Evolutionary conservation across 2,329 filamentous ascomycete genomes (phyloP).

Genomic region (Tricladium varicosporioides): DNA sequence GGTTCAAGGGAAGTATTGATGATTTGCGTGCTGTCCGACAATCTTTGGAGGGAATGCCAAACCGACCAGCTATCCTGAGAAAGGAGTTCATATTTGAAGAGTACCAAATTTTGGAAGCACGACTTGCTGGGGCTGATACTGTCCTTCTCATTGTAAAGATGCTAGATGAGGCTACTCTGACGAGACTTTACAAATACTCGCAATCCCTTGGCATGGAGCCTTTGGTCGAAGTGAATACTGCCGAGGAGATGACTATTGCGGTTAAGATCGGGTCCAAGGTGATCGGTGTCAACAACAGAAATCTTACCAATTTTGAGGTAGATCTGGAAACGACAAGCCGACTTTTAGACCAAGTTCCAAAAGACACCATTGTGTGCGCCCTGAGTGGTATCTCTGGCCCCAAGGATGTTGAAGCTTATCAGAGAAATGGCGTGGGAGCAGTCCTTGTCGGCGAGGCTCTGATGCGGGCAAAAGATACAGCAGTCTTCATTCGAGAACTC

Average conservation of each 20-base stretch:
- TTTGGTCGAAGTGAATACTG: constrained; percentile 92
- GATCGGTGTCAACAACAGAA: constrained; percentile 97
- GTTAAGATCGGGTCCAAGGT: constrained; percentile 83
- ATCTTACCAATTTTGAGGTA: constrained; percentile 94
- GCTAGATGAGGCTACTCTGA: constrained; percentile 74
- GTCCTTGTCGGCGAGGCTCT: constrained; percentile 93
- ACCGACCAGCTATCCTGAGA: constrained; percentile 84
- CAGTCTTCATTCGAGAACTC: constrained; percentile 78
- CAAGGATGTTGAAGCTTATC: constrained; percentile 83
- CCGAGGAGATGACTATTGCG: constrained; percentile 87
- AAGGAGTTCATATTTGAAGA: constrained; percentile 99
- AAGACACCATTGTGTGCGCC: constrained; percentile 85
- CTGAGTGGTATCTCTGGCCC: constrained; percentile 90
- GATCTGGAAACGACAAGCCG: constrained; percentile 90
- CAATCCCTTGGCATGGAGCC: constrained; percentile 93
- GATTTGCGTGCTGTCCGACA: constrained; percentile 85
- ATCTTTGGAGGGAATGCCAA: constrained; percentile 85
- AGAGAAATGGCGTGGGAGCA: constrained; percentile 85
- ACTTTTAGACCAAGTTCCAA: constrained; percentile 80
- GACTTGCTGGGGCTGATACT: constrained; percentile 90
- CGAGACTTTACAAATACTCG: constrained; percentile 83
- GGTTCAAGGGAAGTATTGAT: constrained; percentile 98
- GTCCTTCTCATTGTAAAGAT: constrained; percentile 98
- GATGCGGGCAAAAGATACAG: constrained; percentile 85
- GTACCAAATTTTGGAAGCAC: constrained; percentile 94